phyloP scores from a whole-genome alignment of 768 basidiomycete species.

The Flagelloscypha sp. region DNA sequence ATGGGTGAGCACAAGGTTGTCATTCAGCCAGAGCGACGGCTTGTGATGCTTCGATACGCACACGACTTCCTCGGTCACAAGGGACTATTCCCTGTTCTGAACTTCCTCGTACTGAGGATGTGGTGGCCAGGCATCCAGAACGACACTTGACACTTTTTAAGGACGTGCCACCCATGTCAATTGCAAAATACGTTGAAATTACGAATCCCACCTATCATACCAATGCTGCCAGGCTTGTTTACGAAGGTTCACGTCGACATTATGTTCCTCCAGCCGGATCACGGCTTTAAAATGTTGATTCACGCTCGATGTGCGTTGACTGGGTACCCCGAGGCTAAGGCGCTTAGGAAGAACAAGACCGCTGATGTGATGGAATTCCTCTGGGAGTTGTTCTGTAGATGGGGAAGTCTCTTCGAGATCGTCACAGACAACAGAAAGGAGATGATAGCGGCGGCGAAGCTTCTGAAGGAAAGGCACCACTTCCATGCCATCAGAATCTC shows the following conservation, averaged over 20 bases:
- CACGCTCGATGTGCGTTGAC: background rate
- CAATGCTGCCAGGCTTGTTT: too few species aligned
- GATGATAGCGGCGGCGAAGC: constrained; percentile 18
- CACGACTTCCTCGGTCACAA: too few species aligned
- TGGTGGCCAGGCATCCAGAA: constrained; percentile 1
- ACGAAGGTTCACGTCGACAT: too few species aligned
- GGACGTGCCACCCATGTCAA: constrained; percentile 1
- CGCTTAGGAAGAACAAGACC: background rate
- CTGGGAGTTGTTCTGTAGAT: constrained; percentile 13
- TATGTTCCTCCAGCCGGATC: background rate
- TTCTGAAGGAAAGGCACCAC: constrained; percentile 15
- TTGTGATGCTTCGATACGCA: constrained; percentile 2
- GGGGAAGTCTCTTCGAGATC: constrained; percentile 27
- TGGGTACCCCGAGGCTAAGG: background rate
- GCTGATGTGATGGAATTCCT: background rate
- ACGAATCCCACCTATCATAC: too few species aligned
- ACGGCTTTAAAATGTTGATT: background rate
- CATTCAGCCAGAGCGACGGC: constrained; percentile 6
- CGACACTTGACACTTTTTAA: background rate
- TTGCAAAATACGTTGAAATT: background rate
- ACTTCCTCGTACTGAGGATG: background rate
- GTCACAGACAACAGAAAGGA: constrained; percentile 30
- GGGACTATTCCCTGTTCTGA: background rate
- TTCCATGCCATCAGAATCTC: constrained; percentile 31
- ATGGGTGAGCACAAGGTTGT: constrained; percentile 15